Percentiles rank a stretch among this genome's conserved stretches.
Conservation (phyloP, 352 stramenopile genomes). For the Pythium sukuiense region DNA sequence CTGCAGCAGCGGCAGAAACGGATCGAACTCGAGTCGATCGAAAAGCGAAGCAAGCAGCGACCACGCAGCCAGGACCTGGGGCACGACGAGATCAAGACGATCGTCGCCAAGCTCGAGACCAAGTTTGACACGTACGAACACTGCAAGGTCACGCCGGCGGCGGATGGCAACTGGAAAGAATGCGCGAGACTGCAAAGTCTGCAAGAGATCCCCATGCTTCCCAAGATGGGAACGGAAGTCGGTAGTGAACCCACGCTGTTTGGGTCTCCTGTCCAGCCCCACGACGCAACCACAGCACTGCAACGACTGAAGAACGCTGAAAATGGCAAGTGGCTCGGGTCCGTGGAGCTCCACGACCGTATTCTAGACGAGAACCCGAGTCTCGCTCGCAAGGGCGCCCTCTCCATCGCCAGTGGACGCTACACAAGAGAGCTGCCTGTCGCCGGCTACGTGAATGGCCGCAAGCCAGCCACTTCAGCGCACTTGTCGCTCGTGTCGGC, state of each 20-base stretch:
- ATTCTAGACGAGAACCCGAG: slow-evolving; percentile 62
- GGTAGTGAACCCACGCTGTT: slow-evolving; percentile 53
- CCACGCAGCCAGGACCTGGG: slow-evolving; percentile 64
- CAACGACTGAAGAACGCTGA: slow-evolving; percentile 46
- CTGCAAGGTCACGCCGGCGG: slow-evolving; percentile 56
- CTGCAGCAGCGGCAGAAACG: slow-evolving; percentile 72
- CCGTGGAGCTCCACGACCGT: slow-evolving; percentile 58
- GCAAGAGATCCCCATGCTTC: slow-evolving; percentile 63
- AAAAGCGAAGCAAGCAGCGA: slow-evolving; percentile 77
- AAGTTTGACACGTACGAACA: slow-evolving; percentile 80
- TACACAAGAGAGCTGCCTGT: slow-evolving; percentile 74
- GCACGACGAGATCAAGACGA: slow-evolving; percentile 55
- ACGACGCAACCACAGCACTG: slow-evolving; percentile 43
- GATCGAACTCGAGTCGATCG: slow-evolving; percentile 59
- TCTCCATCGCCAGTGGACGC: slow-evolving; percentile 73
- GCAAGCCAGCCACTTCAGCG: slow-evolving; percentile 29
- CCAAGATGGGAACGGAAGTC: slow-evolving; percentile 58
- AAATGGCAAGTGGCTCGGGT: slow-evolving; percentile 64
- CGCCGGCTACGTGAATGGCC: slow-evolving; percentile 31
- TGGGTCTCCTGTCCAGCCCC: slow-evolving; percentile 38
- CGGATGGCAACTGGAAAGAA: slow-evolving; percentile 62
- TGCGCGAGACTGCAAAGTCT: slow-evolving; percentile 51
- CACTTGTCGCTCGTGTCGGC: slow-evolving; percentile 42
- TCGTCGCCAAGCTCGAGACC: slow-evolving; percentile 63
- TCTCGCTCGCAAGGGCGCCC: slow-evolving; percentile 46